A percentile compares a stretch with the other conserved stretches of the same genome.
Conservation (phyloP, 2,329 filamentous ascomycete genomes). For the Penicillium concentricum region DNA sequence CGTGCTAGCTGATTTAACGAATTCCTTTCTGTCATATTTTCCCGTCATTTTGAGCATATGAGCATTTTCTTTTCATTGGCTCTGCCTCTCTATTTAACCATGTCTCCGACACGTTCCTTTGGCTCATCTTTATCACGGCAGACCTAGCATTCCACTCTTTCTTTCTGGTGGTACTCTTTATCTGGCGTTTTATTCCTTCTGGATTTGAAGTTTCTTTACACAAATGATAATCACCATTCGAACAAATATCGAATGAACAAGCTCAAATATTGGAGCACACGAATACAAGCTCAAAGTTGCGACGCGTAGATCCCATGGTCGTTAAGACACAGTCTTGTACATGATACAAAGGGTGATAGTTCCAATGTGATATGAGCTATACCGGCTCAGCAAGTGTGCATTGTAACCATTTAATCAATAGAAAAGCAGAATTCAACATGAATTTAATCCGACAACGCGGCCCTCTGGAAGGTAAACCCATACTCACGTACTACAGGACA, state of each 20-base stretch:
- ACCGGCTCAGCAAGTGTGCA: background rate
- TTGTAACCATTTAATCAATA: background rate
- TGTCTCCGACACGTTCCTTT: background rate
- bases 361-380: background rate
- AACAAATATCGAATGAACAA: background rate
- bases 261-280: background rate
- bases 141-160: background rate
- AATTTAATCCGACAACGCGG: slow-evolving; percentile 9
- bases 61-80: background rate
- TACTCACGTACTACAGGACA: slow-evolving; percentile 25
- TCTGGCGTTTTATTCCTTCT: background rate
- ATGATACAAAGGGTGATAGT: background rate
- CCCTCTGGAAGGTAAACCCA: slow-evolving; percentile 27
- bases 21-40: background rate
- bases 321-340: background rate
- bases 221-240: background rate
- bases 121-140: background rate
- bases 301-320: background rate
- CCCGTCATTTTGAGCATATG: background rate
- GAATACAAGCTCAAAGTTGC: background rate
- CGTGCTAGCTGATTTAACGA: background rate
- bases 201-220: background rate
- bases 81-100: background rate
- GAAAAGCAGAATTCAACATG: background rate
- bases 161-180: background rate